Conservation (phyloP, 73 alveolate species). For the Tetrahymena borealis region DNA sequence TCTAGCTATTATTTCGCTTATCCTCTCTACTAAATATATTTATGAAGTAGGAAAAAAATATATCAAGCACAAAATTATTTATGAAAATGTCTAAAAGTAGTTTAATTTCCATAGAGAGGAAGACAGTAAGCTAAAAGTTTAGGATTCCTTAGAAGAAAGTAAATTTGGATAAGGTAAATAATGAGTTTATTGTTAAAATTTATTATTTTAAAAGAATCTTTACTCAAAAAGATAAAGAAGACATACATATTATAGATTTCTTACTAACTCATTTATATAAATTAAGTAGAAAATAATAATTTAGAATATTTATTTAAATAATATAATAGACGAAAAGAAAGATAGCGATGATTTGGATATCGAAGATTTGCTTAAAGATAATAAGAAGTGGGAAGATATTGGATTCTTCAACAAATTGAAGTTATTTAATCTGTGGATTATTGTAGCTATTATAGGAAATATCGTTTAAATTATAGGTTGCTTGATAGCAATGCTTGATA, state of each 20-base stretch:
- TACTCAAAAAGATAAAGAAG: not conserved
- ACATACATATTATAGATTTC: not conserved
- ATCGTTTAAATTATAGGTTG: constrained; percentile 21
- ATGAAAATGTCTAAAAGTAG: constrained; percentile 9
- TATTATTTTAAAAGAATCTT: not conserved
- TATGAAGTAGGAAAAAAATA: constrained; percentile 23
- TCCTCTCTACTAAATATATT: constrained; percentile 2
- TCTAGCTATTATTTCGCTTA: constrained; percentile 6
- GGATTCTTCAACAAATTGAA: not conserved
- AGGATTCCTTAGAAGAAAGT: not conserved
- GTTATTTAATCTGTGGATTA: constrained; percentile 15
- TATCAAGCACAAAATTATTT: constrained; percentile 8
- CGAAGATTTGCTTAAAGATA: not conserved
- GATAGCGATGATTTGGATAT: not conserved
- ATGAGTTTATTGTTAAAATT: not conserved
- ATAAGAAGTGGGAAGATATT: not conserved
- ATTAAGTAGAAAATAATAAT: not conserved
- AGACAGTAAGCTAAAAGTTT: constrained; percentile 3
- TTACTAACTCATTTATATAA: not conserved
- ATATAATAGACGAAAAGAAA: not conserved
- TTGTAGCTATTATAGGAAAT: constrained; percentile 14
- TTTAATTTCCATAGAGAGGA: not conserved
- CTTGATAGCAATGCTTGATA: constrained; percentile 16
- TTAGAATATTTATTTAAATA: not conserved
- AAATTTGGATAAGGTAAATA: not conserved